Base-by-base conservation (phyloP, 2,329 filamentous ascomycete genomes). In the Aquanectria penicillioides region DNA sequence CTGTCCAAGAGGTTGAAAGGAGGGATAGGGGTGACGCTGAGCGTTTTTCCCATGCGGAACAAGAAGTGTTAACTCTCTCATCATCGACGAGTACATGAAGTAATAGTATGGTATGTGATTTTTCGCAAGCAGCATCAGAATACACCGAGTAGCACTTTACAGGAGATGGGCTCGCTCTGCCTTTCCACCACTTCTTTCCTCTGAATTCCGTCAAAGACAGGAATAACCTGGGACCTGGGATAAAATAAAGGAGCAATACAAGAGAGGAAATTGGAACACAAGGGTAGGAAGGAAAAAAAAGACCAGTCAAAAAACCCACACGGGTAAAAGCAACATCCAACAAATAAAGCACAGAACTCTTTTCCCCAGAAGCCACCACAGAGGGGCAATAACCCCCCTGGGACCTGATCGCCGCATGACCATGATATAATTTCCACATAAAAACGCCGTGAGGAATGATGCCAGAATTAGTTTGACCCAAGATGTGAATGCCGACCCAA, bases 361-460 rank as follows among this genome's bases (percentile, higher is more conserved):
- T 73, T 74, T 74, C 69, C 67, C 67, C 71, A 64, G 51, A 70
- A 68, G 68, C 70, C 71, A 69, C 69, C 67, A 65, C 67, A 62
- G 61, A 65, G 61, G 63, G 67, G 67, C 60, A 60, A 68, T 65
- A 59, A 68, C 64, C 57, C 67, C 72, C 60, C 65, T 63, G 64
- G 69, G 66, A 73, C 71, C 71, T 61, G 63, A 74, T 77, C 75
- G 73, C 74, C 75, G 62, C 74, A 73, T 74, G 71, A 73, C 72
- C 74, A 73, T 77, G 74, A 77, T 77, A 74, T 76, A 75, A 66
- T 69, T 69, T 73, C 74, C 67, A 71, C 66, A 63, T 61, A 69
- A 65, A 50, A 77, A 77, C 75, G 75, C 74, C 75, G 67, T 72
- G 67, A 75, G 70, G 66, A 73, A 75, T 73, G 70, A 77, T 76